Percentiles rank a stretch among this genome's conserved stretches.
These are phyloP conservation scores for Sungouiozyma intestinalis DNA, from an alignment of 805 yeast genomes.

Conservation along the genomic window DNA sequence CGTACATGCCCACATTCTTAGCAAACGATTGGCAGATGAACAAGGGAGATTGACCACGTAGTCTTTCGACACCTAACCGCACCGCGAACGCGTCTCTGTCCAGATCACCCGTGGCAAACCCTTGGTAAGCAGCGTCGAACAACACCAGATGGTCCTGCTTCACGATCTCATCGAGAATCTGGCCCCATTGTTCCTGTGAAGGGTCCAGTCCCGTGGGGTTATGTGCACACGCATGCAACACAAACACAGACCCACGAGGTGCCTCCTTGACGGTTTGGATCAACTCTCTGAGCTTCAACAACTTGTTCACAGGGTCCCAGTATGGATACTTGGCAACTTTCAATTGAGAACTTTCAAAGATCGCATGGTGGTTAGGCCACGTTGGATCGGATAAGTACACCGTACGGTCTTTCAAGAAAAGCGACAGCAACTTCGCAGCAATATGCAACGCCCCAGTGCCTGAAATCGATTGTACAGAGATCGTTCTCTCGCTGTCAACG, in stretches of 20 bases:
- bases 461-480: constrained; percentile 79
- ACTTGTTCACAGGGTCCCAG: constrained; percentile 66
- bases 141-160: constrained; percentile 61
- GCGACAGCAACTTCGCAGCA: constrained; percentile 48
- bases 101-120: constrained; percentile 86
- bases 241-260: constrained; percentile 63
- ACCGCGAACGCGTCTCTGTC: constrained; percentile 76
- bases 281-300: constrained; percentile 63
- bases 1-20: constrained; percentile 92
- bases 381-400: constrained; percentile 81
- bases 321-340: constrained; percentile 67
- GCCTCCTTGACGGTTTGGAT: constrained; percentile 53
- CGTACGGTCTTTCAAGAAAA: constrained; percentile 23
- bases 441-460: constrained; percentile 95
- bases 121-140: constrained; percentile 95
- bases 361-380: constrained; percentile 94
- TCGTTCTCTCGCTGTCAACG: constrained; percentile 53
- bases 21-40: constrained; percentile 92
- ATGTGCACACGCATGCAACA: constrained; percentile 94
- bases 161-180: constrained; percentile 53
- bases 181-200: constrained; percentile 65
- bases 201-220: constrained; percentile 98
- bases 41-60: constrained; percentile 43
- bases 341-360: constrained; percentile 63
- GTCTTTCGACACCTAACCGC: constrained; percentile 41